Evolutionary conservation across 805 yeast genomes (phyloP).

Genomic region (Ogataea populi-albae): DNA sequence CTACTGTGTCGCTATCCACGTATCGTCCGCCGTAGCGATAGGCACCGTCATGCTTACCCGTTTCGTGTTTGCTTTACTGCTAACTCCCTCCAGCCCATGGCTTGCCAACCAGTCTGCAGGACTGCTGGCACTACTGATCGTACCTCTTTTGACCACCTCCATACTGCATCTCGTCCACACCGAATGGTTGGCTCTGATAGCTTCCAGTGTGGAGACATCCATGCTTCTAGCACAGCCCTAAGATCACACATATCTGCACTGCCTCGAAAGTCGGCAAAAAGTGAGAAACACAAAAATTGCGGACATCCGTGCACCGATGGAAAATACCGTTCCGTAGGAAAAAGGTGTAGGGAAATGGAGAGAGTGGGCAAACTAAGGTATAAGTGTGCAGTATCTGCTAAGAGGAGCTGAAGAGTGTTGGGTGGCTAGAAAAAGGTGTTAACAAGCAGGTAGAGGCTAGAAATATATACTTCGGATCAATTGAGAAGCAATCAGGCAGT

Average conservation of each 20-base stretch:
- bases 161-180: conserved; percentile 12
- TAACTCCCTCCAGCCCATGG: conserved; percentile 16
- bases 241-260: not conserved
- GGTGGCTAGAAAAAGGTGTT: too few species aligned
- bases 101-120: conserved; percentile 10
- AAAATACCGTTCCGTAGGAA: too few species aligned
- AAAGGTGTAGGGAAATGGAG: too few species aligned
- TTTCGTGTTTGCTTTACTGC: conserved; percentile 12
- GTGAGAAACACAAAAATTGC: not conserved
- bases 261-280: too few species aligned
- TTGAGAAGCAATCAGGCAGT: too few species aligned
- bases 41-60: conserved; percentile 20
- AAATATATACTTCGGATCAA: too few species aligned
- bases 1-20: conserved; percentile 13
- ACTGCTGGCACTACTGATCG: conserved; percentile 7
- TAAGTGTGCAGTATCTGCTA: too few species aligned
- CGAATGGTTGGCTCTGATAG: conserved; percentile 13
- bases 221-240: not conserved
- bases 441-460: too few species aligned
- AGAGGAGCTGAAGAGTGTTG: too few species aligned
- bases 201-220: conserved; percentile 3
- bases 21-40: conserved; percentile 11
- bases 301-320: conserved; percentile 5
- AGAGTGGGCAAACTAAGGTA: too few species aligned
- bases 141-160: conserved; percentile 19